A percentile compares a stretch with the other conserved stretches of the same genome.
Conservation (phyloP, 208 protist species). For the Lotmaria passim region DNA sequence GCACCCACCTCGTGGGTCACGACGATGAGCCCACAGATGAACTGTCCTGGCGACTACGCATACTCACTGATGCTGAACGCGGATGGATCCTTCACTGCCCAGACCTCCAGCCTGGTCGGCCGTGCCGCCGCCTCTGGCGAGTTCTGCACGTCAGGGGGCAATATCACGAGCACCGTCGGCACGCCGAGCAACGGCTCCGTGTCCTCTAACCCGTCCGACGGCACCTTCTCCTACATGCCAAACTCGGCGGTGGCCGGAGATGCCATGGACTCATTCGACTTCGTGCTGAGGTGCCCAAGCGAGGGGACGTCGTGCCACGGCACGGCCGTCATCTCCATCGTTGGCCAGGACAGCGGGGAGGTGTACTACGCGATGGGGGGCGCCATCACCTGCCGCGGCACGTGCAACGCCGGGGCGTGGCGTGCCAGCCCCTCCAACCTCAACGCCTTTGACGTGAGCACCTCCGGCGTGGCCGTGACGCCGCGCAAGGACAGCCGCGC, state of each 20-base stretch:
- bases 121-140: constrained; percentile 19
- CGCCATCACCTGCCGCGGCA: constrained; percentile 79
- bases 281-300: constrained; percentile 51
- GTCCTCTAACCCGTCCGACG: constrained; percentile 22
- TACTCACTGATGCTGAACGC: constrained; percentile 45
- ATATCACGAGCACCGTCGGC: constrained; percentile 28
- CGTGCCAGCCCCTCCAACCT: constrained; percentile 35
- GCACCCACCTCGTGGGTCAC: constrained; percentile 11
- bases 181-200: constrained; percentile 13
- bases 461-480: constrained; percentile 30
- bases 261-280: constrained; percentile 60
- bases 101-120: constrained; percentile 27
- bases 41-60: constrained; percentile 46
- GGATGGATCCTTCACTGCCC: constrained; percentile 38
- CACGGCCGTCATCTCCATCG: constrained; percentile 43
- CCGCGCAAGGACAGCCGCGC: constrained; percentile 55
- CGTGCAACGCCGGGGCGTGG: constrained; percentile 71
- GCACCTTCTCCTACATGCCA: constrained; percentile 43
- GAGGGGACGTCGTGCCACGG: constrained; percentile 32
- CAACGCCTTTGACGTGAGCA: constrained; percentile 51
- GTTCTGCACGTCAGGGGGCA: constrained; percentile 32
- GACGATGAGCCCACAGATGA: constrained; percentile 3
- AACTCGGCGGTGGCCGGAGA: constrained; percentile 18
- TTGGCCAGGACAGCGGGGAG: constrained; percentile 18
- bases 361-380: constrained; percentile 63